Base-by-base conservation (phyloP, 108 stramenopile genomes). In the Pseudonitzschia delicatissima region DNA sequence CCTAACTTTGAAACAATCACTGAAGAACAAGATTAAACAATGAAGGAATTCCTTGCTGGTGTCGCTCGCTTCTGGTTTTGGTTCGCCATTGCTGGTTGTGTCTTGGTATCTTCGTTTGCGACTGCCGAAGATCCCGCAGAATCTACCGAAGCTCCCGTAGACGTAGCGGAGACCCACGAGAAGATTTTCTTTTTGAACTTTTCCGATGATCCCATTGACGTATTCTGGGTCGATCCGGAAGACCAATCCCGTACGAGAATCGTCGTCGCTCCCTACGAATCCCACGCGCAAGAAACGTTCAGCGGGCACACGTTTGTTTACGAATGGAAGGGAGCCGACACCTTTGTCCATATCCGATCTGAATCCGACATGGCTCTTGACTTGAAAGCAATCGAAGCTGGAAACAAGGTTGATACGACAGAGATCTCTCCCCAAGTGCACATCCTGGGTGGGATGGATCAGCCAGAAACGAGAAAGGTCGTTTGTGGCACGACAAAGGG, bases 181-280 rank as follows among this genome's bases (percentile, higher is more conserved):
- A n/a, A 15, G 18, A n/a, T 48, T 18, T 23, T 23, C 47, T 55
- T 55, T 55, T 2, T 55, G 9, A 55, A 55, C n/a, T 55, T 55
- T 35, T 55, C 53, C n/a, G 53, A 55, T 5, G 15, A 55, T n/a
- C n/a, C 32, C 4, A n/a, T 55, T 5, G 31, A 55, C 7, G 13
- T 55, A 12, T 11, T 31, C 17, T 55, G 53, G 53, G 31, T 55
- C 2, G 31, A 55, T 17, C 28, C 53, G 0, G 31, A 0, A 5
- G 15, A 12, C 5, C 53, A 6, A 23, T n/a, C 28, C 2, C 15
- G 29, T 17, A 12, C 21, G 32, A 8, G n/a, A 28, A 31, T n/a
- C 0, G n/a, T n/a, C 5, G 53, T 29, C 13, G 53, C 31, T 1
- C 53, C 53, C 5, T 55, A 55, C 1, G 53, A 55, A 55, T 2